phyloP scores from a whole-genome alignment of 1,284 basidiomycete genomes.

The Melampsora allii-populina region DNA sequence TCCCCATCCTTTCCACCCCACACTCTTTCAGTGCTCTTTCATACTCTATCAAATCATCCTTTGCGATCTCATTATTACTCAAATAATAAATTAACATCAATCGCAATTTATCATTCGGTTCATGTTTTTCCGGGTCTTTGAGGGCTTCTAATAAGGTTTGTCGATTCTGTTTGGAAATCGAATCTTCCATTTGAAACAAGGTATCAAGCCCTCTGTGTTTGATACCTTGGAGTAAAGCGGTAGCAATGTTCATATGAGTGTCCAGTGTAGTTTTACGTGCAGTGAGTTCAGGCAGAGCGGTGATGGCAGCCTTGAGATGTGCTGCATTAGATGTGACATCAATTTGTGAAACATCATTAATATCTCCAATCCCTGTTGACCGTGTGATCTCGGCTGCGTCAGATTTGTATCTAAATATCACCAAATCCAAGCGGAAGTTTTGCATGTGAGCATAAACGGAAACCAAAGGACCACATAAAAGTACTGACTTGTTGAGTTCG shows the following conservation, averaged over 20 bases:
- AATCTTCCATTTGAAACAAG: constrained; percentile 93
- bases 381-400: constrained; percentile 97
- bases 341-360: constrained; percentile 89
- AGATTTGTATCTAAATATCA: constrained; percentile 67
- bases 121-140: constrained; percentile 62
- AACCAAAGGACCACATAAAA: not conserved
- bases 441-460: not conserved
- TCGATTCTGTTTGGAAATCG: constrained; percentile 74
- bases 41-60: constrained; percentile 81
- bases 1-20: constrained; percentile 69
- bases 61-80: constrained; percentile 73
- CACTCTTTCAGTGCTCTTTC: constrained; percentile 77
- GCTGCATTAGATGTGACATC: constrained; percentile 93
- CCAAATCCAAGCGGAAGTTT: not conserved
- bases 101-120: constrained; percentile 80
- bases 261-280: constrained; percentile 94
- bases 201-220: constrained; percentile 93
- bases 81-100: constrained; percentile 92
- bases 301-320: constrained; percentile 95
- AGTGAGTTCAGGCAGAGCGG: constrained; percentile 94
- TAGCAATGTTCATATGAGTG: constrained; percentile 99
- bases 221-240: constrained; percentile 89
- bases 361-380: constrained; percentile 90
- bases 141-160: constrained; percentile 77
- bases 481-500: constrained; percentile 68